phyloP scores from a whole-genome alignment of 2,329 filamentous ascomycete species.

The Xylaria sp. region DNA sequence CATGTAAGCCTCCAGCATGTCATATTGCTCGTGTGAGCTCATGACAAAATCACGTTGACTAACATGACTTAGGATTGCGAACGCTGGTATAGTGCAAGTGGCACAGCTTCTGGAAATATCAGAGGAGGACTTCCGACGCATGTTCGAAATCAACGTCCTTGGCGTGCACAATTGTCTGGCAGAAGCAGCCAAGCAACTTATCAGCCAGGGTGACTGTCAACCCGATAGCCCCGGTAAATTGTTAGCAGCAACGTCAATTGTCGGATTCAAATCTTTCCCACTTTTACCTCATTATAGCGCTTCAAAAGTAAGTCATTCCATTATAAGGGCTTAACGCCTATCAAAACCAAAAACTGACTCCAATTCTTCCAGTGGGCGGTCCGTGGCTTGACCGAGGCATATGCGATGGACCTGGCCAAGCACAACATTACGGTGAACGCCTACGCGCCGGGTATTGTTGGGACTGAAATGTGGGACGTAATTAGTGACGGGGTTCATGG shows the following conservation, averaged over 20 bases:
- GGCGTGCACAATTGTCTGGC: constrained; percentile 74
- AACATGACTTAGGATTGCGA: constrained; percentile 59
- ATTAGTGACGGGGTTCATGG: constrained; percentile 70
- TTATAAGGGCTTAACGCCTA: not conserved
- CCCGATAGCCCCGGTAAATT: constrained; percentile 54
- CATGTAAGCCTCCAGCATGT: constrained; percentile 43
- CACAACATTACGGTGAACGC: constrained; percentile 74
- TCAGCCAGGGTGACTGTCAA: constrained; percentile 64
- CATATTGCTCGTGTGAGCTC: not conserved
- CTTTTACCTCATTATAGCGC: constrained; percentile 71
- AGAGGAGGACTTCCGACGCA: constrained; percentile 64
- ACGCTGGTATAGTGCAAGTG: constrained; percentile 70
- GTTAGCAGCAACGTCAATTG: constrained; percentile 64
- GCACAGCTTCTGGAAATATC: constrained; percentile 65
- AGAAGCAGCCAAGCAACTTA: constrained; percentile 71
- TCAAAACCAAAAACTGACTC: not conserved
- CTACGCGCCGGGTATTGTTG: constrained; percentile 75
- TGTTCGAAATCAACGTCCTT: constrained; percentile 73
- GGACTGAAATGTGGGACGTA: constrained; percentile 74
- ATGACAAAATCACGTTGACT: not conserved
- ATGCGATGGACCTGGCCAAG: constrained; percentile 71
- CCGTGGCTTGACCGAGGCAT: constrained; percentile 71
- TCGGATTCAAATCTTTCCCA: constrained; percentile 68
- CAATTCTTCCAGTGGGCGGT: constrained; percentile 62
- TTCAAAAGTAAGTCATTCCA: constrained; percentile 56